Evolutionary conservation across 306 rosid species (phyloP).

Genomic region (Betula pendula): DNA sequence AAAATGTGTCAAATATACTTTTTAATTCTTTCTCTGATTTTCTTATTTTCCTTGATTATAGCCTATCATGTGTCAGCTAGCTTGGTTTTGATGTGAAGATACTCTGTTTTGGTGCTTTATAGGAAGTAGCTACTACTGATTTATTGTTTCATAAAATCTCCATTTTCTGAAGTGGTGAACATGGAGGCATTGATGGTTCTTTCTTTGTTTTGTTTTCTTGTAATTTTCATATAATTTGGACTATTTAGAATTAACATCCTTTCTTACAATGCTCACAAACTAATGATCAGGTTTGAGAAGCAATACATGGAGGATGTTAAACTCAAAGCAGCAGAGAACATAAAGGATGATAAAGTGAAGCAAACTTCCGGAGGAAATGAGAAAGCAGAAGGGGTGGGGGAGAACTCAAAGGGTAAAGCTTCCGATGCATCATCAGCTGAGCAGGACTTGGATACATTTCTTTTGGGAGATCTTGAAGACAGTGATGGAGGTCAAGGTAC

Average conservation of each 20-base stretch:
- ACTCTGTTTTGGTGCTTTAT: neutral
- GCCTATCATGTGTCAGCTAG: neutral
- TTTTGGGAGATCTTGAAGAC: conserved; percentile 97
- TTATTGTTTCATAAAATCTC: neutral
- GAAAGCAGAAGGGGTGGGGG: conserved; percentile 52
- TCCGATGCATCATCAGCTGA: conserved; percentile 71
- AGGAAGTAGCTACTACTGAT: neutral
- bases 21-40: no score
- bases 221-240: neutral
- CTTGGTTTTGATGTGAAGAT: neutral
- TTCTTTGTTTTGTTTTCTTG: neutral
- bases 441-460: conserved; percentile 87
- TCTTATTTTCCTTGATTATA: neutral
- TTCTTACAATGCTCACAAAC: conserved; percentile 19
- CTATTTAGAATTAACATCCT: conserved; percentile 9
- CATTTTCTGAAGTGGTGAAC: neutral
- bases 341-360: conserved; percentile 42
- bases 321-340: conserved; percentile 63
- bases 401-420: conserved; percentile 49
- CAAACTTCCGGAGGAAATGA: conserved; percentile 58
- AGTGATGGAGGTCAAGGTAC: conserved; percentile 87
- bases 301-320: conserved; percentile 79
- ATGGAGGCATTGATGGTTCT: neutral
- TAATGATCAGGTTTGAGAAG: conserved; percentile 70
- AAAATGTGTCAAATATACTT: no score